phyloP scores from a whole-genome alignment of 306 rosid genomes.

The Geum urbanum region DNA sequence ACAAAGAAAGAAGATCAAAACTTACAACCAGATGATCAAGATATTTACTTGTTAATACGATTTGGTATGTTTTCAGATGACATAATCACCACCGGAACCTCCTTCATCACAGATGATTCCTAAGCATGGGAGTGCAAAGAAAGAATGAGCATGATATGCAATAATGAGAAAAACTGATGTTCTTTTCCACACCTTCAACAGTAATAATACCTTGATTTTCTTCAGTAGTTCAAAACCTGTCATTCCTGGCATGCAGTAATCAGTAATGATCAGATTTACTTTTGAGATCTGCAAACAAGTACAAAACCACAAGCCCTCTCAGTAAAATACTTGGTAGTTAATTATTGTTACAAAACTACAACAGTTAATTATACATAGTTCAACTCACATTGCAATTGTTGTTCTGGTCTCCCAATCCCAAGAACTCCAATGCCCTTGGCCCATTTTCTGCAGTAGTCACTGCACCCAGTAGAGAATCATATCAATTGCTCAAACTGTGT shows the following conservation, averaged over 20 bases:
- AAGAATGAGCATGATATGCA: neutral
- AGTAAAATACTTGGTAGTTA: neutral
- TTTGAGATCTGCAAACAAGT: constrained; percentile 49
- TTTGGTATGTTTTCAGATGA: constrained; percentile 88
- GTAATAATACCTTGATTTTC: constrained; percentile 65
- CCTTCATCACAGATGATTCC: constrained; percentile 81
- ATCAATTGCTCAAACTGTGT: neutral
- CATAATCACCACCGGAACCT: constrained; percentile 88
- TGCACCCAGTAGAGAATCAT: constrained; percentile 23
- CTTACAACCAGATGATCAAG: neutral
- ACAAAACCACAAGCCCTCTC: neutral
- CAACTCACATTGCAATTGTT: constrained; percentile 45
- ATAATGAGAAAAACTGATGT: neutral
- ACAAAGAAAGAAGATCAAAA: neutral
- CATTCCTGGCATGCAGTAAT: constrained; percentile 98
- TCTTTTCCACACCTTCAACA: neutral
- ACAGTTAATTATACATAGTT: neutral
- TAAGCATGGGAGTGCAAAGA: neutral
- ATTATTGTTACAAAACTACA: neutral
- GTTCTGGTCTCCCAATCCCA: constrained; percentile 62
- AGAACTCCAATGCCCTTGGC: constrained; percentile 67
- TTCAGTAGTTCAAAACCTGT: constrained; percentile 89
- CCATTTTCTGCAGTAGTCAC: constrained; percentile 97
- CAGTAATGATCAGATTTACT: constrained; percentile 82
- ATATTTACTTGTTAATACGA: constrained; percentile 63